A percentile compares a stretch with the other conserved stretches of the same genome.
These are phyloP conservation scores for Penicillium sumatraense DNA, from an alignment of 2,329 filamentous ascomycete species.

Conservation along the genomic window DNA sequence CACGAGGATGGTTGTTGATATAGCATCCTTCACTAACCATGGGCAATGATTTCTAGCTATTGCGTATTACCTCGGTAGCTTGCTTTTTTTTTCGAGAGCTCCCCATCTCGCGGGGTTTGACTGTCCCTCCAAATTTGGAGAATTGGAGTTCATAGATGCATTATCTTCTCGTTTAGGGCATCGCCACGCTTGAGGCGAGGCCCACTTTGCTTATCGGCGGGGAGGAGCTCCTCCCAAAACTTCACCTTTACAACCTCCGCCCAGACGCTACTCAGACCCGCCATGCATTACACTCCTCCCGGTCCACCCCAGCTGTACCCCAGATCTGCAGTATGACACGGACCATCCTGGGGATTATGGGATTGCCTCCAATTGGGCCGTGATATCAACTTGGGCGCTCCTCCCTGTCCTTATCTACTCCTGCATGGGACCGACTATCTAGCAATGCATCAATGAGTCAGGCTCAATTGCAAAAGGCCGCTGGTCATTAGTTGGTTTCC, in stretches of 20 bases:
- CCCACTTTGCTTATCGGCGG: slow-evolving; percentile 12
- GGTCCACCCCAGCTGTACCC: slow-evolving; percentile 13
- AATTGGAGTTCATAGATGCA: neutral
- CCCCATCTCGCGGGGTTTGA: neutral
- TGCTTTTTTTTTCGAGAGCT: neutral
- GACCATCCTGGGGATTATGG: slow-evolving; percentile 14
- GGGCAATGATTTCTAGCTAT: neutral
- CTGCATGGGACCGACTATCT: slow-evolving; percentile 4
- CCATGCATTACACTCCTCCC: slow-evolving; percentile 14
- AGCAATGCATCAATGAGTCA: slow-evolving; percentile 20
- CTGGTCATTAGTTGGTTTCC: slow-evolving; percentile 10
- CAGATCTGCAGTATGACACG: slow-evolving; percentile 9
- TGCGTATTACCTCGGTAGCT: neutral
- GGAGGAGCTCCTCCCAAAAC: slow-evolving; percentile 24
- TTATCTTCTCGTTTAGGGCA: neutral
- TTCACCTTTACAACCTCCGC: neutral
- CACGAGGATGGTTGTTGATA: neutral
- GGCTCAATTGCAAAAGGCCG: slow-evolving; percentile 5
- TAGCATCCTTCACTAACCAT: neutral
- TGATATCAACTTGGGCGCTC: slow-evolving; percentile 11
- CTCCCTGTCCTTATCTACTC: slow-evolving; percentile 11
- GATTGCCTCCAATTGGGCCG: slow-evolving; percentile 11
- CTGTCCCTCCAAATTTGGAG: slow-evolving; percentile 1
- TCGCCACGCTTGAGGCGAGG: neutral
- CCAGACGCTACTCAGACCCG: neutral